A percentile compares a stretch with the other conserved stretches of the same genome.
Conservation (phyloP, 2,329 filamentous ascomycete species). For the Berkeleyomyces basicola region DNA sequence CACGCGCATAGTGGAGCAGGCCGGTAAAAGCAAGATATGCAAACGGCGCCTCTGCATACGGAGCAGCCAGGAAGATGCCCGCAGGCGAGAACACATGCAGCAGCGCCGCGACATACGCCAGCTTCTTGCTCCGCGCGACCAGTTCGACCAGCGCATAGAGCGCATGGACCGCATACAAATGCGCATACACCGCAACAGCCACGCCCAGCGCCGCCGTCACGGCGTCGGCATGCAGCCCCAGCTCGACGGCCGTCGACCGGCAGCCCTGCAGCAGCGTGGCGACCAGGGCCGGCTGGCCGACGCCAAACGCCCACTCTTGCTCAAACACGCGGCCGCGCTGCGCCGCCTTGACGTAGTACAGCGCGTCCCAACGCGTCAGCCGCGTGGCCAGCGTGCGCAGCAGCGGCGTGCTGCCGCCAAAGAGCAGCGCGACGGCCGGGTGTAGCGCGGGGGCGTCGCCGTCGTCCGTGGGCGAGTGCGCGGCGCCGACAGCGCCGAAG, state of each 20-base stretch:
- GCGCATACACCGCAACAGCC: constrained; percentile 51
- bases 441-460: constrained; percentile 10
- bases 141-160: constrained; percentile 59
- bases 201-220: constrained; percentile 38
- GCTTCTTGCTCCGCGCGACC: constrained; percentile 38
- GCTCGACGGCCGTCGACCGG: constrained; percentile 6
- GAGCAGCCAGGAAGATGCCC: constrained; percentile 75
- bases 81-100: constrained; percentile 77
- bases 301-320: constrained; percentile 73
- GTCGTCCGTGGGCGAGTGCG: constrained; percentile 21
- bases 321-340: constrained; percentile 53
- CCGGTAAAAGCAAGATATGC: constrained; percentile 62
- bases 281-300: constrained; percentile 25
- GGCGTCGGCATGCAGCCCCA: constrained; percentile 10
- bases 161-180: constrained; percentile 59
- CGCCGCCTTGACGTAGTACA: constrained; percentile 54
- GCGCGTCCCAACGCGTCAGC: constrained; percentile 63
- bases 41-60: constrained; percentile 69
- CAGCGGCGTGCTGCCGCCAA: background rate
- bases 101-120: constrained; percentile 32
- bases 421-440: constrained; percentile 16
- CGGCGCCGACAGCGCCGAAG: constrained; percentile 21
- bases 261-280: constrained; percentile 7
- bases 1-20: constrained; percentile 48
- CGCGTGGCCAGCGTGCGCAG: constrained; percentile 28